A percentile compares a stretch with the other conserved stretches of the same genome.
These are phyloP conservation scores for Trichoderma oligosporum DNA, from an alignment of 2,329 filamentous ascomycete genomes.

Conservation along the genomic window DNA sequence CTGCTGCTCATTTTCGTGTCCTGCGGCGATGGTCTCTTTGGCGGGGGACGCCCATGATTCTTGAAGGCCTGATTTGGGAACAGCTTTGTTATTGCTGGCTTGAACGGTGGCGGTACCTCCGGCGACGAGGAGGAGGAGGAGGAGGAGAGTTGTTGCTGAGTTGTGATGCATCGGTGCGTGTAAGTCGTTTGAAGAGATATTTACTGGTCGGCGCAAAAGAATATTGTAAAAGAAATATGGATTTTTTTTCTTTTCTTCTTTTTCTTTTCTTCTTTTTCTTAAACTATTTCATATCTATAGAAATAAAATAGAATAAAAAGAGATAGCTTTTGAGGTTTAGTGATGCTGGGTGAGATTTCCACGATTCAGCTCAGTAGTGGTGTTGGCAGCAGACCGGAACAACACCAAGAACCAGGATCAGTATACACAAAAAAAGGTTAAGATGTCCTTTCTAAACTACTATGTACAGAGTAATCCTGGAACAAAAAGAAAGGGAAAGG, in stretches of 20 bases:
- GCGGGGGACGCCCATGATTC: slow-evolving; percentile 30
- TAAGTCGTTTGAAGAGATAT: not conserved
- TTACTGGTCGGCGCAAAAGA: not conserved
- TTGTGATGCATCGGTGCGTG: slow-evolving; percentile 10
- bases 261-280: not conserved
- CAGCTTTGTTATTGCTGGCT: slow-evolving; percentile 25
- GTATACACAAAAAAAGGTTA: not conserved
- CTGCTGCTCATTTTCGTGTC: slow-evolving; percentile 23
- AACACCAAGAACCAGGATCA: not conserved
- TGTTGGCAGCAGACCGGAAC: not conserved
- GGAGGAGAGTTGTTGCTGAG: slow-evolving; percentile 2
- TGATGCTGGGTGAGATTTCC: too few relatives aligned
- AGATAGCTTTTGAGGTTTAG: too few relatives aligned
- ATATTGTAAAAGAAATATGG: not conserved
- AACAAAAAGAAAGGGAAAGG: not conserved
- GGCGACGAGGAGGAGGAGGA: slow-evolving; percentile 26
- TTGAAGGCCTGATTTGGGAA: slow-evolving; percentile 24
- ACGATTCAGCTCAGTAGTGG: not conserved
- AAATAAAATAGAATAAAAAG: not conserved
- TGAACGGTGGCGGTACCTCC: slow-evolving; percentile 17
- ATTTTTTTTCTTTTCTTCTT: not conserved
- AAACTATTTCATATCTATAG: not conserved
- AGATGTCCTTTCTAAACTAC: not conserved
- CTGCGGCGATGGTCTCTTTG: slow-evolving; percentile 26
- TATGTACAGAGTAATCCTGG: too few relatives aligned